Evolutionary conservation across 1,284 basidiomycete species (phyloP), one percentile per base, ranked within the genome.

Genomic region (Moniliella sp.): DNA sequence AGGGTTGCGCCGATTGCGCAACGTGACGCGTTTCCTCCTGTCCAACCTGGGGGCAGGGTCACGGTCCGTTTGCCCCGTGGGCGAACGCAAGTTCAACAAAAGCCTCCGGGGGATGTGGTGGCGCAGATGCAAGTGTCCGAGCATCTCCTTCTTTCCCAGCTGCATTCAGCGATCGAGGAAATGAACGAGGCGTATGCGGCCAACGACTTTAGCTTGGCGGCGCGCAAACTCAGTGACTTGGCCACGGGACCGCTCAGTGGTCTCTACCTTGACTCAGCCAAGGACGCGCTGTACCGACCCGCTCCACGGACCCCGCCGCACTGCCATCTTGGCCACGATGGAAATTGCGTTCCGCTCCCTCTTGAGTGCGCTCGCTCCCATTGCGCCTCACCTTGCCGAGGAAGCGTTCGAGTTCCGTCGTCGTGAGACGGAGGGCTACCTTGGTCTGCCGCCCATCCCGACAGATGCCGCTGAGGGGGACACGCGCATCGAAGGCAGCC

Each of bases 311-410:
- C 42, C 61, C 1, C 66, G 73, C 29, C 71, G 88, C 8, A 65
- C 69, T 33, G 69, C 70, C 0, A 67, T 78, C 12, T 59, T 84
- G 2, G 72, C 74, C 2, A 76, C 81, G 0, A 64, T 93, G 10
- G 67, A 75, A 33, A 68, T 77, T 56, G 66, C 76, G 21, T 60
- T 93, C 31, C 62, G 66, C 15, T 74, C 72, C 0, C 70, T 84
- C 61, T 71, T 71, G 0, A 69, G 68, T 4, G 68, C 84, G 10
- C 65, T 88, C 27, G 80, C 82, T 0, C 91, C 88, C 0, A 74
- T 94, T 16, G 66, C 79, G 3, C 88, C 91, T 2, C 78, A 91
- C 54, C 69, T 94, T 2, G 78, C 82, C 0, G 86, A 94, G 62
- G 88, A 97, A 57, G n/a, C n/a, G n/a, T n/a, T n/a, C n/a, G n/a